A percentile compares a stretch with the other conserved stretches of the same genome.
These are phyloP conservation scores for Excoecaria agallocha DNA, from an alignment of 345 rosid genomes.

Conservation along the genomic window DNA sequence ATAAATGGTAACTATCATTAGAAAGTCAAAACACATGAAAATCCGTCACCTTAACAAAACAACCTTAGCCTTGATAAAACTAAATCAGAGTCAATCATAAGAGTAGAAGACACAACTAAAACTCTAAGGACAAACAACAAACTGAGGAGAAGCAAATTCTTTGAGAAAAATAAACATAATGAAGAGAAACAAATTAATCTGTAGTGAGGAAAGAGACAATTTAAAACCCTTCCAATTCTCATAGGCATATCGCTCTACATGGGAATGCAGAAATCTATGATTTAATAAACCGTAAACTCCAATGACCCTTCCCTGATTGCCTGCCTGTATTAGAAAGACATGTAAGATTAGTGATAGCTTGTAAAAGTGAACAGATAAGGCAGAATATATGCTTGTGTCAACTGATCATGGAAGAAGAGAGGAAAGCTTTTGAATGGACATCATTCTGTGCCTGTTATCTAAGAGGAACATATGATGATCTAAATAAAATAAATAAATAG, in stretches of 20 bases:
- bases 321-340: conserved; percentile 48
- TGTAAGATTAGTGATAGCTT: not conserved
- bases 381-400: not conserved
- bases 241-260: not conserved
- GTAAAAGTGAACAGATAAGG: not conserved
- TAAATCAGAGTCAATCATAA: not conserved
- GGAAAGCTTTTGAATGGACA: not conserved
- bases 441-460: not conserved
- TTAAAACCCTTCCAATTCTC: not conserved
- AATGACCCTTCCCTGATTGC: conserved; percentile 54
- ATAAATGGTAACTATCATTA: not conserved
- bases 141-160: not conserved
- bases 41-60: not conserved
- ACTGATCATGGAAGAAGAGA: not conserved
- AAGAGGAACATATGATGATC: too few relatives aligned
- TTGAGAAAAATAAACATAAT: not conserved
- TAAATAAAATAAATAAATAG: too few relatives aligned
- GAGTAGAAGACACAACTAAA: not conserved
- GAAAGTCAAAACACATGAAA: not conserved
- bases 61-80: not conserved
- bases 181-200: not conserved
- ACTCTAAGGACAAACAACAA: not conserved
- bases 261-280: not conserved
- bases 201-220: not conserved
- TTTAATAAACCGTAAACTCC: not conserved